Conservation (phyloP, 148 eudicot species). For the Cornus kousa region DNA sequence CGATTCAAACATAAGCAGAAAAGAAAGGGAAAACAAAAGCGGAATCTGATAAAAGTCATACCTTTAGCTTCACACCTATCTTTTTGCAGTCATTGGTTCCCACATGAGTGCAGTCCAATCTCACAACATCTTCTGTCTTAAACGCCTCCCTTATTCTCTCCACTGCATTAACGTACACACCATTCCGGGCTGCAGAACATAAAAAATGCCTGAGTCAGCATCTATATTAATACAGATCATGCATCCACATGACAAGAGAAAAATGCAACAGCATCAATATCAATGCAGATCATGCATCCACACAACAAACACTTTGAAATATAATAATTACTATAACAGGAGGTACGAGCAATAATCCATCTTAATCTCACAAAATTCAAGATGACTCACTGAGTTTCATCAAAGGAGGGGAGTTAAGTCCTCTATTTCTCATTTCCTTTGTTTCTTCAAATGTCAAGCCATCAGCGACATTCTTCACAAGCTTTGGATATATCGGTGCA, state of each 20-base stretch:
- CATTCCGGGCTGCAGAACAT: slow-evolving; percentile 67
- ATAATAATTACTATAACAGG: not conserved
- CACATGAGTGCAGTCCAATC: slow-evolving; percentile 72
- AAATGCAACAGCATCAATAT: not conserved
- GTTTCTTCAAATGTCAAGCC: slow-evolving; percentile 90
- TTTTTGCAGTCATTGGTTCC: slow-evolving; percentile 84
- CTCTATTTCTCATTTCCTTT: slow-evolving; percentile 74
- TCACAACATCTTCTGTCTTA: slow-evolving; percentile 75
- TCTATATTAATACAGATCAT: not conserved
- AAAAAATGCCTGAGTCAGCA: slow-evolving; percentile 2
- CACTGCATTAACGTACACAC: slow-evolving; percentile 83
- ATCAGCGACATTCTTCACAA: slow-evolving; percentile 80
- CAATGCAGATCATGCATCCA: not conserved
- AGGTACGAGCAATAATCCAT: not conserved
- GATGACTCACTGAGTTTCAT: slow-evolving; percentile 73
- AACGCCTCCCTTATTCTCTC: slow-evolving; percentile 82
- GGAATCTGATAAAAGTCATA: slow-evolving; percentile 17
- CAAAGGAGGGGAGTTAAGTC: slow-evolving; percentile 55
- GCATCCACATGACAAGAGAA: not conserved
- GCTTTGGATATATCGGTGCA: slow-evolving; percentile 85
- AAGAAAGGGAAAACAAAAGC: not conserved
- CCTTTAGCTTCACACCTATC: slow-evolving; percentile 92
- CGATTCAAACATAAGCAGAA: not conserved
- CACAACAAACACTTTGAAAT: not conserved
- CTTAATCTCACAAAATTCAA: slow-evolving; percentile 1